These are phyloP conservation scores for Eutypella sp. DNA, from an alignment of 2,329 filamentous ascomycete species.

Conservation along the genomic window DNA sequence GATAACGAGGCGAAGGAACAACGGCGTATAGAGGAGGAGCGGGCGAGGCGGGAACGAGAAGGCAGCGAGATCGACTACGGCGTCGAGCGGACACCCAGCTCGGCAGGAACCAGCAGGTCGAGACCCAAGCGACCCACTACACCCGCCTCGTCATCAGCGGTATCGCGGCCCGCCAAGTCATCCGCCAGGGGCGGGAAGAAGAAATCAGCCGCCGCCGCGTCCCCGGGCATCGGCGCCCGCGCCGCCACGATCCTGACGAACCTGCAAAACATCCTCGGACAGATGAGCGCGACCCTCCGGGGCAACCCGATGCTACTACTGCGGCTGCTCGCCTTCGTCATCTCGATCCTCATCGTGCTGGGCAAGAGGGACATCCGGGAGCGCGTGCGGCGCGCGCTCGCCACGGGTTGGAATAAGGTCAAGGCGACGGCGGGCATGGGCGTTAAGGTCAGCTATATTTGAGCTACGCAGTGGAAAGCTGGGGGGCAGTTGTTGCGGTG, in stretches of 20 bases:
- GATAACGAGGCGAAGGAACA: conserved; percentile 55
- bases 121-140: conserved; percentile 25
- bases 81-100: conserved; percentile 50
- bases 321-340: conserved; percentile 69
- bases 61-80: conserved; percentile 65
- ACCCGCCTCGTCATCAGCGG: conserved; percentile 26
- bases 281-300: conserved; percentile 45
- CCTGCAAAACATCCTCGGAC: conserved; percentile 46
- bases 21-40: conserved; percentile 50
- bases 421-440: conserved; percentile 89
- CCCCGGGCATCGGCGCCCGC: conserved; percentile 38
- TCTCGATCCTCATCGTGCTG: conserved; percentile 72
- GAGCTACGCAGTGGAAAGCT: too few relatives aligned
- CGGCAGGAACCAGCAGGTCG: conserved; percentile 30
- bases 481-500: too few relatives aligned
- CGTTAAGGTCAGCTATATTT: conserved; percentile 96
- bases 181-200: conserved; percentile 22
- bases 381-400: conserved; percentile 63
- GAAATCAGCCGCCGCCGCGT: conserved; percentile 24
- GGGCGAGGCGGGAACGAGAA: conserved; percentile 38
- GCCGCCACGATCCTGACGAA: conserved; percentile 51
- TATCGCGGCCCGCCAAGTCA: conserved; percentile 27
- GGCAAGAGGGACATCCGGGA: conserved; percentile 71
- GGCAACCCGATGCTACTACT: conserved; percentile 54
- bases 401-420: conserved; percentile 73